Percentiles rank a stretch among this genome's conserved stretches.
These are phyloP conservation scores for Penicillium pancosmium DNA, from an alignment of 495 filamentous ascomycete genomes.

Conservation along the genomic window DNA sequence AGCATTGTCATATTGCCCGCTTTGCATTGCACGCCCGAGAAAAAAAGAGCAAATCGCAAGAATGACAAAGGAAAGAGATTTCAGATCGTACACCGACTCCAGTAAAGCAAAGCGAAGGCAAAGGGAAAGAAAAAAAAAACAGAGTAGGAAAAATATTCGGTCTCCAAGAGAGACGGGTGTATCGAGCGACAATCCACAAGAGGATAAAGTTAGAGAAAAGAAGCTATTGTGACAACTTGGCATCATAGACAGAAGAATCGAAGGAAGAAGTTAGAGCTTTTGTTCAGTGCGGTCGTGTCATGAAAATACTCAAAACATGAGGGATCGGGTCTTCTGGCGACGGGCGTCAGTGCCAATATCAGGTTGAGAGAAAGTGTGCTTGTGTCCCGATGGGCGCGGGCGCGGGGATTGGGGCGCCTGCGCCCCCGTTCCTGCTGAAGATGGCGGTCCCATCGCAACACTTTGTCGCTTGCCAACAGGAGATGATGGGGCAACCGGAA, in stretches of 20 bases:
- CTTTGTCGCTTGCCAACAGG: conserved; percentile 30
- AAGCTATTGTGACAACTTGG: conserved; percentile 34
- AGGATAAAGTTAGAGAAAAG: conserved; percentile 13
- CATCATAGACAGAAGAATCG: conserved; percentile 35
- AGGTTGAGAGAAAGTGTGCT: conserved; percentile 49
- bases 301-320: conserved; percentile 39
- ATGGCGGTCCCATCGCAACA: conserved; percentile 26
- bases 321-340: conserved; percentile 48
- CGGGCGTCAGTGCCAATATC: conserved; percentile 43
- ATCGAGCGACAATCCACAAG: conserved; percentile 11
- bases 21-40: conserved; percentile 13
- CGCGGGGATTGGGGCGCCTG: conserved; percentile 31
- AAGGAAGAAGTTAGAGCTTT: conserved; percentile 19
- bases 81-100: conserved; percentile 34
- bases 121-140: conserved; percentile 12
- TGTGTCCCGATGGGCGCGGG: conserved; percentile 33
- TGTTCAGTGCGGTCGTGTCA: conserved; percentile 11
- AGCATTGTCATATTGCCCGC: conserved; percentile 25
- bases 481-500: conserved; percentile 22
- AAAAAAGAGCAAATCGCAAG: conserved; percentile 22
- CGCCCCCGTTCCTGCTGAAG: conserved; percentile 34
- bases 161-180: conserved; percentile 15
- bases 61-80: conserved; percentile 10
- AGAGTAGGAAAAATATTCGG: background rate
- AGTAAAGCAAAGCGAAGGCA: conserved; percentile 10